phyloP scores from a whole-genome alignment of 140 eudicot species.

The Anethum foeniculum region DNA sequence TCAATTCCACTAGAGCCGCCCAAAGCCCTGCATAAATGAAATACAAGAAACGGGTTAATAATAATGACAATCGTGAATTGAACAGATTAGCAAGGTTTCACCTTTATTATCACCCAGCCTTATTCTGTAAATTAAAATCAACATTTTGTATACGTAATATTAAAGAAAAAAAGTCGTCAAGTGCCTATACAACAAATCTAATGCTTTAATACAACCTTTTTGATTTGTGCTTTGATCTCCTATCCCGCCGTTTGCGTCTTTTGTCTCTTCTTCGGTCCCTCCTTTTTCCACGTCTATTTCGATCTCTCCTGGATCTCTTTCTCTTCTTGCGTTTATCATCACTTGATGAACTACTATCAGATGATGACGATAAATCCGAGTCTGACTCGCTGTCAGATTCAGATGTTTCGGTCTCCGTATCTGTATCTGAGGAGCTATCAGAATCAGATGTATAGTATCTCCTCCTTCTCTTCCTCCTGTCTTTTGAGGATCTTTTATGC shows the following conservation, averaged over 20 bases:
- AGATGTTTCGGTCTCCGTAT: conserved; percentile 62
- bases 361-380: conserved; percentile 33
- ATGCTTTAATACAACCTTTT: conserved; percentile 44
- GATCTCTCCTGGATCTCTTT: conserved; percentile 76
- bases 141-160: not conserved
- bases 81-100: not conserved
- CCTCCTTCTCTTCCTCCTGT: conserved; percentile 65
- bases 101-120: not conserved
- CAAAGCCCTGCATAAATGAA: conserved; percentile 33
- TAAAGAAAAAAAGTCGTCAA: not conserved
- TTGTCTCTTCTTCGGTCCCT: conserved; percentile 61
- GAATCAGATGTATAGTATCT: conserved; percentile 71
- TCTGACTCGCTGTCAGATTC: conserved; percentile 78
- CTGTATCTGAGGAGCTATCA: conserved; percentile 77
- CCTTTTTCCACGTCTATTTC: conserved; percentile 57
- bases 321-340: conserved; percentile 73
- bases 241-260: conserved; percentile 70
- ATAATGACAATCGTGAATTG: not conserved
- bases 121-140: not conserved
- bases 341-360: conserved; percentile 86
- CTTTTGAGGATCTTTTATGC: conserved; percentile 72
- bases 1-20: conserved; percentile 31
- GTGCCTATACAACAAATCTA: not conserved
- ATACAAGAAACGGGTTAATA: not conserved
- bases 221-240: conserved; percentile 60